A percentile compares a stretch with the other conserved stretches of the same genome.
Evolutionary conservation across 140 eudicot species (phyloP).

Genomic region (Cichorium intybus): DNA sequence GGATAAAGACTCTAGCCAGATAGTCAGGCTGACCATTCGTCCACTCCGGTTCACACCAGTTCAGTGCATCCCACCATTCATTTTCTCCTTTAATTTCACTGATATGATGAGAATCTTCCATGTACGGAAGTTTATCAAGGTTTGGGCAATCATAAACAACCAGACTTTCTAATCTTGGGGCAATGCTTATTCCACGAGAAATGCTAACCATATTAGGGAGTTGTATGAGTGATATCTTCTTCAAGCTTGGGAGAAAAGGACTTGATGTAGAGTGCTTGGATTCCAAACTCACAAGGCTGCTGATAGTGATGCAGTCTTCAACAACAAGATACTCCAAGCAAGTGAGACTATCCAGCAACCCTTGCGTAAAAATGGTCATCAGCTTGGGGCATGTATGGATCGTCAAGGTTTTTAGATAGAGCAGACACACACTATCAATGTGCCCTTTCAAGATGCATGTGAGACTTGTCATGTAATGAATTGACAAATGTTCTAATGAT

Average conservation of each 20-base stretch:
- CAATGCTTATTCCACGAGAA: slow-evolving; percentile 11
- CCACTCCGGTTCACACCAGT: slow-evolving; percentile 24
- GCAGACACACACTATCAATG: background rate
- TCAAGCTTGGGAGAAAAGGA: slow-evolving; percentile 20
- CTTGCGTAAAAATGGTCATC: slow-evolving; percentile 13
- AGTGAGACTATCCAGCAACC: slow-evolving; percentile 8
- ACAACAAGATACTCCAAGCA: slow-evolving; percentile 14
- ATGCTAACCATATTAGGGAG: slow-evolving; percentile 23
- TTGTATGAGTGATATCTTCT: slow-evolving; percentile 23
- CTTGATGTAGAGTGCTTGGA: background rate
- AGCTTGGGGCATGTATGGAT: slow-evolving; percentile 26
- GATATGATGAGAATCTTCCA: background rate
- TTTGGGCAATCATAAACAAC: slow-evolving; percentile 28
- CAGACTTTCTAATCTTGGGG: slow-evolving; percentile 11
- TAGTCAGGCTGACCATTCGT: slow-evolving; percentile 3
- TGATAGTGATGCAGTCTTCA: slow-evolving; percentile 20
- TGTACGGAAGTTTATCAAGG: slow-evolving; percentile 12
- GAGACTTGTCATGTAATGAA: slow-evolving; percentile 26
- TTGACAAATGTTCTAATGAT: background rate
- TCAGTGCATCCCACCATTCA: slow-evolving; percentile 37
- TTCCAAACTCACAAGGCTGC: slow-evolving; percentile 15
- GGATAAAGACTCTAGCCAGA: background rate
- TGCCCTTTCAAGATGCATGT: slow-evolving; percentile 20
- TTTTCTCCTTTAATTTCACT: slow-evolving; percentile 29
- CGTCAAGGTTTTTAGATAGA: slow-evolving; percentile 11